Evolutionary conservation across 345 rosid species (phyloP).

Genomic region (Pseudoturritis turrita): DNA sequence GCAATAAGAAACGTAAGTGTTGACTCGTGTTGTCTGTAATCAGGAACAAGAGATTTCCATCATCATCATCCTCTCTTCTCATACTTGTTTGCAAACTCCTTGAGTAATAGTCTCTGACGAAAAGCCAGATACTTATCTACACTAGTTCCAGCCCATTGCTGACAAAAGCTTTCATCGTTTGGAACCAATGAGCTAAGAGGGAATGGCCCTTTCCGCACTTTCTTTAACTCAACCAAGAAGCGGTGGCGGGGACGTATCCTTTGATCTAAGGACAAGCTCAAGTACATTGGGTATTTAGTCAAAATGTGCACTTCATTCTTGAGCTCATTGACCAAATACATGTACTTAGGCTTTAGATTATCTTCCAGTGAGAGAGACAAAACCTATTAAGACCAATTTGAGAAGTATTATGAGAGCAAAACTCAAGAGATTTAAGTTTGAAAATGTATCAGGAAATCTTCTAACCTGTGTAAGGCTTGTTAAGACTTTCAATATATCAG

Average conservation of each 20-base stretch:
- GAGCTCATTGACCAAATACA: conserved; percentile 84
- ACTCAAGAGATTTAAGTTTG: not conserved
- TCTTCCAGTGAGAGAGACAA: conserved; percentile 88
- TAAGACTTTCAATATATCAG: conserved; percentile 90
- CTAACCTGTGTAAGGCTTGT: conserved; percentile 93
- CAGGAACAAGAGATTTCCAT: not conserved
- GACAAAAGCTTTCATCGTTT: conserved; percentile 79
- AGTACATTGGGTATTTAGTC: conserved; percentile 81
- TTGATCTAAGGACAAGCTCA: conserved; percentile 86
- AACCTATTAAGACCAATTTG: conserved; percentile 45
- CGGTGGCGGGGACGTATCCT: conserved; percentile 93
- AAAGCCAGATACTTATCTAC: conserved; percentile 76
- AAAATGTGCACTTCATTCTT: conserved; percentile 68
- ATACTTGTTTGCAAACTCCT: conserved; percentile 69
- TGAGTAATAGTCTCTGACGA: conserved; percentile 67
- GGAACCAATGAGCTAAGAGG: conserved; percentile 84
- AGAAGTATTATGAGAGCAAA: not conserved
- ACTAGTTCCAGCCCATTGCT: conserved; percentile 88
- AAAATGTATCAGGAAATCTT: conserved; percentile 12
- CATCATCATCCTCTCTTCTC: conserved; percentile 38
- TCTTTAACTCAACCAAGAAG: conserved; percentile 83
- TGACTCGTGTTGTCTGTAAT: not conserved
- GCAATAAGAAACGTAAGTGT: not conserved
- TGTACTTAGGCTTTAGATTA: conserved; percentile 87
- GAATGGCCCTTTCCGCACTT: conserved; percentile 93